Conservation (phyloP, 805 yeast species). For the Saccharomycopsis malanga region DNA sequence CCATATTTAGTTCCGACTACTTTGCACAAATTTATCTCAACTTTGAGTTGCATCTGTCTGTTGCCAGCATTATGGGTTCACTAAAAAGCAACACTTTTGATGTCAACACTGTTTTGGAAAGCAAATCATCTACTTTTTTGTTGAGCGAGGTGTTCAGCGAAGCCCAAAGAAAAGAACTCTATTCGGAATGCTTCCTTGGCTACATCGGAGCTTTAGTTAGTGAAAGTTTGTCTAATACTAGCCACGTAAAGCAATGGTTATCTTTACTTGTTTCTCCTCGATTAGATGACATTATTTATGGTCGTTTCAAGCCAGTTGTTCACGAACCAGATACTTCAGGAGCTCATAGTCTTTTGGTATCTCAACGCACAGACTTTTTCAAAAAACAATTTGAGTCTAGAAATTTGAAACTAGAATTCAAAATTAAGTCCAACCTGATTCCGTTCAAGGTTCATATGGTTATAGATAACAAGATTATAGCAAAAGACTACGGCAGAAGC, state of each 20-base stretch:
- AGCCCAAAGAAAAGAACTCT: neutral
- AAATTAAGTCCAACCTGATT: neutral
- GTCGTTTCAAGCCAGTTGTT: neutral
- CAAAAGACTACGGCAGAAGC: neutral
- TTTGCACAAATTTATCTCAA: neutral
- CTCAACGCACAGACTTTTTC: neutral
- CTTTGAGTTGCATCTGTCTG: neutral
- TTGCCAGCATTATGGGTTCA: too few species aligned
- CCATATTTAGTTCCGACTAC: neutral
- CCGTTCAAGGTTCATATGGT: neutral
- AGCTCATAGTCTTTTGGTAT: neutral
- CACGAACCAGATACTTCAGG: neutral
- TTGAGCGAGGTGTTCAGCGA: neutral
- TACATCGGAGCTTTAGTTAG: neutral
- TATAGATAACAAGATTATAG: neutral
- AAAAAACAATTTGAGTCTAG: neutral
- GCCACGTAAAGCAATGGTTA: neutral
- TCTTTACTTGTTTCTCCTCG: neutral
- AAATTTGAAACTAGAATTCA: neutral
- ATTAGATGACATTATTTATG: neutral
- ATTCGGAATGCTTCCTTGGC: neutral
- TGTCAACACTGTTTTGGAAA: too few species aligned
- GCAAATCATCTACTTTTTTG: neutral
- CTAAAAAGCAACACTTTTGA: too few species aligned
- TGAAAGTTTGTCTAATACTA: neutral